Base-by-base conservation (phyloP, 1,139 yeast genomes). In the Protomyces arabidopsidicola region DNA sequence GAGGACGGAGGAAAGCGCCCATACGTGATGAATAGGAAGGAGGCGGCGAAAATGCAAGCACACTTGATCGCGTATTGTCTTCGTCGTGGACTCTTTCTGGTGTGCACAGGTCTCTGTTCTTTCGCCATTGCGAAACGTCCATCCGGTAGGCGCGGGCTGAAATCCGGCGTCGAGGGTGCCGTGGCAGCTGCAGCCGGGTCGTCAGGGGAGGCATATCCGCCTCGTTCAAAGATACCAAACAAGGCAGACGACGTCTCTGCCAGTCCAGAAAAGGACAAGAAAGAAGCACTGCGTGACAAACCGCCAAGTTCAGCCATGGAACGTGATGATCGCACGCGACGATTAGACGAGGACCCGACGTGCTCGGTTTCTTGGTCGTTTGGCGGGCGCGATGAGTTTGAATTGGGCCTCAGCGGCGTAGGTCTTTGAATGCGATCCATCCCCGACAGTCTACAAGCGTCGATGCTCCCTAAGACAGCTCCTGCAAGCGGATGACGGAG, bases 141-240 rank as follows among this genome's bases (percentile, higher is more conserved):
- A 51, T 58, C 56, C 27, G 39, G 48, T 12, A 18, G 2, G 10
- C 45, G 51, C 10, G 48, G 48, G 9, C 22, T n/a, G 18, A 39
- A 5, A 27, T 58, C 62, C 1, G 62, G 62, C 16, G 62, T 58
- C 1, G 14, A 38, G 16, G 62, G 62, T 22, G 42, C 62, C 1
- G 45, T 58, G 27, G 53, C 62, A 12, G 45, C 48, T 20, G 48
- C 48, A 4, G 48, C 48, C 6, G 48, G 48, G 10, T 42, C 48
- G 22, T 42, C 48, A n/a, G 48, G 48, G 12, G 48, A 42, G 22
- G 48, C 48, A 42, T 42, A 38, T 2, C 62, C 62, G 18, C 62
- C 56, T 39, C 53, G 53, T 36, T 58, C 62, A 50, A 58, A 58
- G 52, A 58, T 58, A 31, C 62, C 62, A 51, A 58, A 58, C 3